A percentile compares a stretch with the other conserved stretches of the same genome.
Evolutionary conservation across 176 grass and related monocot genomes (phyloP).

Genomic region (Typha latifolia): DNA sequence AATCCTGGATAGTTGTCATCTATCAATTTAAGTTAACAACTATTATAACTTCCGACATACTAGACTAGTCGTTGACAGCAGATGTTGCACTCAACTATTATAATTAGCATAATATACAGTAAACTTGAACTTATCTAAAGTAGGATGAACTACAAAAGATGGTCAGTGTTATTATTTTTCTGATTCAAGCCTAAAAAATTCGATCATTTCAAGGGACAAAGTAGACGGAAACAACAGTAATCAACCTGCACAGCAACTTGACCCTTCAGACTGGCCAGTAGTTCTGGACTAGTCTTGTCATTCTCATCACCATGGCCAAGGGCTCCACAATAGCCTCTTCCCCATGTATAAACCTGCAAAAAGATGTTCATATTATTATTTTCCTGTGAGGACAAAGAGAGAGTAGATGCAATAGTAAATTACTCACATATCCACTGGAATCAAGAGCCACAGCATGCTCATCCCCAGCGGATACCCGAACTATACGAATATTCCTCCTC

Average conservation of each 20-base stretch:
- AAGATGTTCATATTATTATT: conserved; percentile 13
- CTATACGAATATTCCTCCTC: conserved; percentile 77
- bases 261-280: conserved; percentile 54
- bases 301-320: conserved; percentile 96
- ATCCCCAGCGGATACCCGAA: conserved; percentile 93
- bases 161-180: neutral
- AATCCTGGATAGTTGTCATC: too few species aligned
- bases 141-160: too few species aligned
- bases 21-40: too few species aligned
- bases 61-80: too few species aligned
- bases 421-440: conserved; percentile 64
- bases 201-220: neutral
- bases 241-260: conserved; percentile 89
- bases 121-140: too few species aligned
- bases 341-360: conserved; percentile 96
- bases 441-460: conserved; percentile 98
- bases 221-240: conserved; percentile 13
- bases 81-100: too few species aligned
- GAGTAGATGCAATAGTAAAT: neutral
- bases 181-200: conserved; percentile 5
- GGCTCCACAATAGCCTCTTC: conserved; percentile 96
- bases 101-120: too few species aligned
- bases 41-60: too few species aligned
- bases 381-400: neutral
- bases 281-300: conserved; percentile 87